Evolutionary conservation across 176 grass and related monocot species (phyloP).

Genomic region (Musa acuminata): DNA sequence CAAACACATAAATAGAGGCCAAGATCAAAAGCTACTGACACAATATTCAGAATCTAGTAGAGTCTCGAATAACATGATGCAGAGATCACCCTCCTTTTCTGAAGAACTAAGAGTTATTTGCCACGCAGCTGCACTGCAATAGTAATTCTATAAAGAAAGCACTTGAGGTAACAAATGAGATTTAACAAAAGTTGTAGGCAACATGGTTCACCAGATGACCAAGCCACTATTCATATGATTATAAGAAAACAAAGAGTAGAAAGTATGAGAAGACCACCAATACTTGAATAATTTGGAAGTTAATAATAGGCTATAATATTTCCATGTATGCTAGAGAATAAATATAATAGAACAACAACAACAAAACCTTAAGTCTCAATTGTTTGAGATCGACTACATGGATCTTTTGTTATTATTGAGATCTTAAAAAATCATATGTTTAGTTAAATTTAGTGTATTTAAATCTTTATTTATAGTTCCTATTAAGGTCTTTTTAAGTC

Average conservation of each 20-base stretch:
- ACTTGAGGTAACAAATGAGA: background rate
- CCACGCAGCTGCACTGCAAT: conserved; percentile 7
- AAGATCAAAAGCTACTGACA: conserved; percentile 8
- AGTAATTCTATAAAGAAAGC: background rate
- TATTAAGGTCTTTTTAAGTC: too few relatives aligned
- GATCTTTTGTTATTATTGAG: too few relatives aligned
- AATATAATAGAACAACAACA: background rate
- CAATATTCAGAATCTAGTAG: background rate
- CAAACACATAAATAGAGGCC: background rate
- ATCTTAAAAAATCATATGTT: too few relatives aligned
- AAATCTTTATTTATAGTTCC: too few relatives aligned
- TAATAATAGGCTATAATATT: background rate
- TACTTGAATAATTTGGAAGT: background rate
- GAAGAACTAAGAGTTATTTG: conserved; percentile 4
- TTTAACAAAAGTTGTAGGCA: background rate
- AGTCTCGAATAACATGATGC: background rate
- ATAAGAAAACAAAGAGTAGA: background rate
- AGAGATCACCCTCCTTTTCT: conserved; percentile 2
- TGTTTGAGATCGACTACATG: too few relatives aligned
- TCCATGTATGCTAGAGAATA: background rate
- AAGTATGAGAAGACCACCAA: background rate
- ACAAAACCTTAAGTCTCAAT: background rate
- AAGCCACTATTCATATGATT: background rate
- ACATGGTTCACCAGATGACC: background rate
- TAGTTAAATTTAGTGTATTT: too few relatives aligned